Conservation (phyloP, 768 basidiomycete genomes). For the Mycena galericulata region DNA sequence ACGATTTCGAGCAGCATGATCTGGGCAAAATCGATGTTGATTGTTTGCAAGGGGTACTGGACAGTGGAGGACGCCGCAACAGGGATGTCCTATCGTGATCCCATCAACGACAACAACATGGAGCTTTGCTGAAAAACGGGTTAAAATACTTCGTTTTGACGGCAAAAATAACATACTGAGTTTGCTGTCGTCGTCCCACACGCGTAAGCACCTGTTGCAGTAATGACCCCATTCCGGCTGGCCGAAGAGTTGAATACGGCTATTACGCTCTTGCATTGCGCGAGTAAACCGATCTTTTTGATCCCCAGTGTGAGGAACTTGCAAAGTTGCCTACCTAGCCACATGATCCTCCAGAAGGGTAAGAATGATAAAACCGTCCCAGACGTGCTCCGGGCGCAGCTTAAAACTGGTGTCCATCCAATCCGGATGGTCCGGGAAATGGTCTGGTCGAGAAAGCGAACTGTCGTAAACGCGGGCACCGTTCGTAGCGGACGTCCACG, state of each 20-base stretch:
- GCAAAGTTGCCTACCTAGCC: not conserved
- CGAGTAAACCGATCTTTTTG: not conserved
- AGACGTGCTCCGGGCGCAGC: not conserved
- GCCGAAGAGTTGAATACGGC: not conserved
- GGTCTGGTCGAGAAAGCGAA: not conserved
- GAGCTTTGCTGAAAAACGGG: too few relatives aligned
- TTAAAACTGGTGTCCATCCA: not conserved
- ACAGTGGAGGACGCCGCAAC: too few relatives aligned
- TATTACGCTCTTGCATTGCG: not conserved
- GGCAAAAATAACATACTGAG: too few relatives aligned
- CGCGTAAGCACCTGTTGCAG: not conserved
- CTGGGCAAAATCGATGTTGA: too few relatives aligned
- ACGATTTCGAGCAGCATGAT: too few relatives aligned
- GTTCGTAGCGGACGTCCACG: slow-evolving; percentile 1
- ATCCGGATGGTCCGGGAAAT: not conserved
- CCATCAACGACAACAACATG: too few relatives aligned
- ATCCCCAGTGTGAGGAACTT: not conserved
- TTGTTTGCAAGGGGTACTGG: too few relatives aligned
- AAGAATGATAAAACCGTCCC: too few relatives aligned
- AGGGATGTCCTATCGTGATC: too few relatives aligned
- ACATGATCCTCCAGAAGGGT: not conserved
- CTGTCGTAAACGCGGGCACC: not conserved
- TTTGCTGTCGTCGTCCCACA: not conserved
- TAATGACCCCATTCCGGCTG: slow-evolving; percentile 10
- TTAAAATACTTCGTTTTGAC: too few relatives aligned